Conservation (phyloP, 108 stramenopile genomes). For the Bacterosira constricta region DNA sequence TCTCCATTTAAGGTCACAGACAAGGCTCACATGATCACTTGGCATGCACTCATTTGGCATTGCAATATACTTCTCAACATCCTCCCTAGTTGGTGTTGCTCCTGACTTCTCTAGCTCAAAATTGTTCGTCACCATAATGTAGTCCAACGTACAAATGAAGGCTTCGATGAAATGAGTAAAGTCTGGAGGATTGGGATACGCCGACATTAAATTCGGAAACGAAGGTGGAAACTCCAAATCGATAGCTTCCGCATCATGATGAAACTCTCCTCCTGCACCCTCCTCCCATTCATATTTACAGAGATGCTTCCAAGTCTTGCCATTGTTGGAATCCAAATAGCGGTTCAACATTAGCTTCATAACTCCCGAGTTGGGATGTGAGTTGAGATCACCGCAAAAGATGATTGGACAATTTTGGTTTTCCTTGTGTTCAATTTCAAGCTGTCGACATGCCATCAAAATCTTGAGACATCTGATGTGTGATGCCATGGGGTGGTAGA, state of each 20-base stretch:
- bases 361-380: slow-evolving; percentile 49
- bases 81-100: slow-evolving; percentile 50
- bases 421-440: slow-evolving; percentile 47
- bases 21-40: slow-evolving; percentile 69
- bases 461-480: slow-evolving; percentile 73
- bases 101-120: slow-evolving; percentile 31
- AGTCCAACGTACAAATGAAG: slow-evolving; percentile 65
- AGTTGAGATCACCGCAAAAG: slow-evolving; percentile 77
- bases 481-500: slow-evolving; percentile 70
- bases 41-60: slow-evolving; percentile 66
- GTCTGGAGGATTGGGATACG: slow-evolving; percentile 46
- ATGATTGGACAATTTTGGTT: slow-evolving; percentile 48
- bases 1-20: slow-evolving; percentile 36
- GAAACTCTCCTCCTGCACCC: slow-evolving; percentile 1
- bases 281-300: slow-evolving; percentile 58
- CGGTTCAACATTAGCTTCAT: slow-evolving; percentile 52
- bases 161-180: slow-evolving; percentile 63
- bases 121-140: slow-evolving; percentile 50
- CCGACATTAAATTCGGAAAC: slow-evolving; percentile 43
- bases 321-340: slow-evolving; percentile 36
- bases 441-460: slow-evolving; percentile 47
- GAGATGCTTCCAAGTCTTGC: slow-evolving; percentile 60
- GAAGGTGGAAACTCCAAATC: slow-evolving; percentile 28
- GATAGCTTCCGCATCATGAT: slow-evolving; percentile 23
- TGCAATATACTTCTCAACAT: slow-evolving; percentile 50